A percentile compares a stretch with the other conserved stretches of the same genome.
These are phyloP conservation scores for Sphaerobolus stellatus DNA, from an alignment of 1,284 basidiomycete species.

Conservation along the genomic window DNA sequence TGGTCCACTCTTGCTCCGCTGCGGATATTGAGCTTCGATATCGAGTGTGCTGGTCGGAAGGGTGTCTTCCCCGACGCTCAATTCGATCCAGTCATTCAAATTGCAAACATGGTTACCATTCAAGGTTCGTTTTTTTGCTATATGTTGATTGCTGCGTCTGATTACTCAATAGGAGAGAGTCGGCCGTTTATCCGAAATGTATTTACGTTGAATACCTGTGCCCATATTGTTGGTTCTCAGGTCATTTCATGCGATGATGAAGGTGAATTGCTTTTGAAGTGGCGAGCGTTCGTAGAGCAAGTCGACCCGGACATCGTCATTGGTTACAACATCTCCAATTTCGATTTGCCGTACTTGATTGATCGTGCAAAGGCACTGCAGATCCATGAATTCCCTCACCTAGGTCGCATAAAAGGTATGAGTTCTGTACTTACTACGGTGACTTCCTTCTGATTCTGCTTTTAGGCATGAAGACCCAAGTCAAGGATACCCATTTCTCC, in stretches of 20 bases:
- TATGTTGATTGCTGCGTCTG: slow-evolving; percentile 1
- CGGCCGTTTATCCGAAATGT: slow-evolving; percentile 93
- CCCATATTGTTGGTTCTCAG: slow-evolving; percentile 92
- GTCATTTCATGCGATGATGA: slow-evolving; percentile 86
- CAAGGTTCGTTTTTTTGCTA: slow-evolving; percentile 62
- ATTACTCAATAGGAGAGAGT: slow-evolving; percentile 65
- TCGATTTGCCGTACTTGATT: slow-evolving; percentile 92
- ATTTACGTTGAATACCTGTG: slow-evolving; percentile 92
- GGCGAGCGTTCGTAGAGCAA: slow-evolving; percentile 83
- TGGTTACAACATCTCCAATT: slow-evolving; percentile 89
- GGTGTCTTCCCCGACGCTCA: slow-evolving; percentile 92
- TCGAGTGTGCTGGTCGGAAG: slow-evolving; percentile 94
- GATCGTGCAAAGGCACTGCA: slow-evolving; percentile 86
- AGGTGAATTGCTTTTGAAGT: slow-evolving; percentile 66
- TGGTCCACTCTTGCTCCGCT: slow-evolving; percentile 91
- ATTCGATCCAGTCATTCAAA: slow-evolving; percentile 92
- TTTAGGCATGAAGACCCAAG: slow-evolving; percentile 70
- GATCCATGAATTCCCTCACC: slow-evolving; percentile 66
- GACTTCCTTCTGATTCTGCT: background rate
- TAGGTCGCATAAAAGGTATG: slow-evolving; percentile 78
- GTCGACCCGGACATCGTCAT: slow-evolving; percentile 93
- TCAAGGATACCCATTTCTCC: slow-evolving; percentile 92
- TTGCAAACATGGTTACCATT: slow-evolving; percentile 95
- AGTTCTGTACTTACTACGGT: background rate
- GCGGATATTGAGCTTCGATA: slow-evolving; percentile 93